phyloP scores from a whole-genome alignment of 2,329 filamentous ascomycete species.

The Penicillium concentricum region DNA sequence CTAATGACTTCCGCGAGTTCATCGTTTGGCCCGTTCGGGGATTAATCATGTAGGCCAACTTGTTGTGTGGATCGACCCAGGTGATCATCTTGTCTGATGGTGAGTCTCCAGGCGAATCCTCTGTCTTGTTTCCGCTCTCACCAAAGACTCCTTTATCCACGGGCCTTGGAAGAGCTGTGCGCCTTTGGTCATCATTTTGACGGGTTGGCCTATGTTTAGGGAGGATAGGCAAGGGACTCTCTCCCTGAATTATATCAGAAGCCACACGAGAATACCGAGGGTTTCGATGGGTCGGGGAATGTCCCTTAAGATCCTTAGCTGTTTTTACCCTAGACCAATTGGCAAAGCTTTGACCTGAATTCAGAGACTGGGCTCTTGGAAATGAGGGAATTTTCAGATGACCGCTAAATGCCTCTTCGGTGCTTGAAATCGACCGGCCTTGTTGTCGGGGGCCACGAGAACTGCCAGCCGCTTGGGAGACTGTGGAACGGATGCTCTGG shows the following conservation, averaged over 20 bases:
- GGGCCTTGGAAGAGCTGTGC: background rate
- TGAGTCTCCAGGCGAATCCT: background rate
- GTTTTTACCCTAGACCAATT: slow-evolving; percentile 45
- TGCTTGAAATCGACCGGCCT: slow-evolving; percentile 1
- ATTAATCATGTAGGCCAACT: slow-evolving; percentile 35
- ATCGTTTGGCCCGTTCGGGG: slow-evolving; percentile 37
- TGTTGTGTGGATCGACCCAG: slow-evolving; percentile 64
- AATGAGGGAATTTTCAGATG: slow-evolving; percentile 34
- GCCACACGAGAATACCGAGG: background rate
- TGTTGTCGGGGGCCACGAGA: background rate
- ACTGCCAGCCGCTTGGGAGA: slow-evolving; percentile 1
- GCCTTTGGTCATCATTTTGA: background rate
- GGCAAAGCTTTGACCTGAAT: slow-evolving; percentile 28
- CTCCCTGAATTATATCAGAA: background rate
- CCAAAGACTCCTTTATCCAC: background rate
- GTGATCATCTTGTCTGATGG: slow-evolving; percentile 23
- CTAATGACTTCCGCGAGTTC: slow-evolving; percentile 9
- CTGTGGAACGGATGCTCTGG: background rate
- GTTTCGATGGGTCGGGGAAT: background rate
- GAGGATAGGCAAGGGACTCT: background rate
- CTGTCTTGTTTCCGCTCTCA: background rate
- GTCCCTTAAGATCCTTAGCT: slow-evolving; percentile 21
- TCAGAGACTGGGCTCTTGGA: slow-evolving; percentile 10
- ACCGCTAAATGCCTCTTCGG: slow-evolving; percentile 26
- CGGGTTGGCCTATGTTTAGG: background rate